These are phyloP conservation scores for Candida vaughaniae DNA, from an alignment of 805 yeast genomes.

Conservation along the genomic window DNA sequence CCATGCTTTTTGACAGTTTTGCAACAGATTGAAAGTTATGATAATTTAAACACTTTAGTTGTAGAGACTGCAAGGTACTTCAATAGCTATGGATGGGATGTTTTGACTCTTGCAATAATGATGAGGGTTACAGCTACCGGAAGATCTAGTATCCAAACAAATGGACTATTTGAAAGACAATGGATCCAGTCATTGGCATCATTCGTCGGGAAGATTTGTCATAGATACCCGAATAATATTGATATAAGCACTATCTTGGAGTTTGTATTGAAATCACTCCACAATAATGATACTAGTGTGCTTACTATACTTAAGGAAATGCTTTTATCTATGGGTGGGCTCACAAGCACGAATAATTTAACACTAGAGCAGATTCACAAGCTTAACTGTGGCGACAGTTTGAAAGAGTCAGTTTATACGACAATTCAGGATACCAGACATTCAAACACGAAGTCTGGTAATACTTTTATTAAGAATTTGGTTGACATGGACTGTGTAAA, in stretches of 20 bases:
- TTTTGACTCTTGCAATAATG: constrained; percentile 68
- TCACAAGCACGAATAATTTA: constrained; percentile 65
- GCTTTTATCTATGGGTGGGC: constrained; percentile 73
- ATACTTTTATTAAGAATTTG: constrained; percentile 48
- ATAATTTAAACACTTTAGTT: constrained; percentile 74
- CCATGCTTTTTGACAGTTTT: constrained; percentile 71
- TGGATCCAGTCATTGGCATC: constrained; percentile 85
- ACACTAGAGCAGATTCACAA: constrained; percentile 62
- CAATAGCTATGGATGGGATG: constrained; percentile 82
- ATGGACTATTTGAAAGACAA: constrained; percentile 75
- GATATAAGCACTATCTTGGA: constrained; percentile 61
- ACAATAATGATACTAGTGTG: constrained; percentile 56
- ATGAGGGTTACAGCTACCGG: constrained; percentile 63
- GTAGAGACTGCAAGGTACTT: constrained; percentile 78
- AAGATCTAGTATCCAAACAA: constrained; percentile 65
- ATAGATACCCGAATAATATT: constrained; percentile 50
- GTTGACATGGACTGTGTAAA: constrained; percentile 44
- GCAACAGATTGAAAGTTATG: constrained; percentile 87
- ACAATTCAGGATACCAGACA: constrained; percentile 62
- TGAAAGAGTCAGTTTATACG: constrained; percentile 53
- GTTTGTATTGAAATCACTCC: constrained; percentile 62
- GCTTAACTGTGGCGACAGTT: constrained; percentile 61
- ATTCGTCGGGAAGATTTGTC: constrained; percentile 73
- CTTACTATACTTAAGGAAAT: constrained; percentile 67
- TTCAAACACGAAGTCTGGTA: constrained; percentile 46